Conservation (phyloP, 768 basidiomycete species). For the Pisolithus orientalis region DNA sequence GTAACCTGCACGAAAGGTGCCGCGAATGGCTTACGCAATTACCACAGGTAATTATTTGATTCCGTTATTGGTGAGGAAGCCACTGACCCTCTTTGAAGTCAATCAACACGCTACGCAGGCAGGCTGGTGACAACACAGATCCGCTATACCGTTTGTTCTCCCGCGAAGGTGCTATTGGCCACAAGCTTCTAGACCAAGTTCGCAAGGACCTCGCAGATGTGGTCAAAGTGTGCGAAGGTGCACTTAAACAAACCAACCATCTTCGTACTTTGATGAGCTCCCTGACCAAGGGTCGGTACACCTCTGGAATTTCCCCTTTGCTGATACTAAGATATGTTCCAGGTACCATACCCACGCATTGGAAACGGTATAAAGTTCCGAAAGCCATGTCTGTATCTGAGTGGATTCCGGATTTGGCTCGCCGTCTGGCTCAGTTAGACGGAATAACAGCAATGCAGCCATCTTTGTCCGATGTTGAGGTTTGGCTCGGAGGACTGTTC, state of each 20-base stretch:
- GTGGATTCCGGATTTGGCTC: constrained; percentile 79
- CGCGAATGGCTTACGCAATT: constrained; percentile 76
- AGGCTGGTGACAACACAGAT: constrained; percentile 65
- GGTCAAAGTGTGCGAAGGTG: constrained; percentile 78
- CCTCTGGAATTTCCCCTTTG: background rate
- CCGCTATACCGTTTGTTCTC: constrained; percentile 86
- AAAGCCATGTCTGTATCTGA: constrained; percentile 75
- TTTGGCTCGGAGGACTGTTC: constrained; percentile 93
- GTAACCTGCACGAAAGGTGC: constrained; percentile 72
- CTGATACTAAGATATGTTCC: constrained; percentile 9
- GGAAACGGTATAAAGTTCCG: constrained; percentile 85
- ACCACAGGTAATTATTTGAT: constrained; percentile 52
- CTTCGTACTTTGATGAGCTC: constrained; percentile 86
- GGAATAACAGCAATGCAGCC: constrained; percentile 48
- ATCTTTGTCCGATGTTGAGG: constrained; percentile 62
- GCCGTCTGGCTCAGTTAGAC: constrained; percentile 80
- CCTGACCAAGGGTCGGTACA: constrained; percentile 74
- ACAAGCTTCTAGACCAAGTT: constrained; percentile 72
- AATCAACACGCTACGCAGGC: constrained; percentile 59
- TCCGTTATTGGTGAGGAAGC: background rate
- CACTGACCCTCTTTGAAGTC: constrained; percentile 35
- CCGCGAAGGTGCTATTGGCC: constrained; percentile 79
- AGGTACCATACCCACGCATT: constrained; percentile 87
- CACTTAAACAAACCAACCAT: constrained; percentile 93
- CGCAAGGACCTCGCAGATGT: constrained; percentile 78